phyloP scores from a whole-genome alignment of 75 land plant species.

The Pinus taeda region DNA sequence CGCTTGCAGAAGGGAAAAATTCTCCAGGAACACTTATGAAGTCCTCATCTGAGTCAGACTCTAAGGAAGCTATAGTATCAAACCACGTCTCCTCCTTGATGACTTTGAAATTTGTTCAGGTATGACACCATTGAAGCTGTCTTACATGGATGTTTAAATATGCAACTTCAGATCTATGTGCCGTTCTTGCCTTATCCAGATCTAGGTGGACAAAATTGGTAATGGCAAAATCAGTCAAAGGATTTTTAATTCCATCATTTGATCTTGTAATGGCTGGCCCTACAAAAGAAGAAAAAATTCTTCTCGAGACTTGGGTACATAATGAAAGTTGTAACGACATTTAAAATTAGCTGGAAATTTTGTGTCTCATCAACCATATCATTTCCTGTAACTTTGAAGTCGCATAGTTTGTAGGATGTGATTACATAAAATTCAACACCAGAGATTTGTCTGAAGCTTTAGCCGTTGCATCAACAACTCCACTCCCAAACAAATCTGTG shows the following conservation, averaged over 20 bases:
- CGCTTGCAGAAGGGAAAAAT: no score
- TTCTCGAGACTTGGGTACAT: background rate
- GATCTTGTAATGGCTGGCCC: background rate
- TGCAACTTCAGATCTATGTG: background rate
- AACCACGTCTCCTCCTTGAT: no score
- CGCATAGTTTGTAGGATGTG: constrained; percentile 72
- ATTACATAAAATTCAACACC: constrained; percentile 65
- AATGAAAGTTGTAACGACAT: constrained; percentile 50
- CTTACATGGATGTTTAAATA: background rate
- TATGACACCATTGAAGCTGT: background rate
- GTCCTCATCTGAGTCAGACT: no score
- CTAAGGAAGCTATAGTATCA: no score
- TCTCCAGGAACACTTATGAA: no score
- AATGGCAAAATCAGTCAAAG: background rate
- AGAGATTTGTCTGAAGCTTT: constrained; percentile 50
- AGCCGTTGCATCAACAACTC: constrained; percentile 23
- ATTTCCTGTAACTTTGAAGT: constrained; percentile 96
- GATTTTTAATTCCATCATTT: background rate
- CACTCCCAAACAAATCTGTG: constrained; percentile 71
- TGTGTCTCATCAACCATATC: constrained; percentile 63
- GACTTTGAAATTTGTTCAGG: background rate
- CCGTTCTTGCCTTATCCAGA: background rate
- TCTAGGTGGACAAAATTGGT: background rate
- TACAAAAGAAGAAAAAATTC: background rate
- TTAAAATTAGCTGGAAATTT: constrained; percentile 76